A percentile compares a stretch with the other conserved stretches of the same genome.
Evolutionary conservation across 75 land plant species (phyloP).

Genomic region (Ceratopteris richardii): DNA sequence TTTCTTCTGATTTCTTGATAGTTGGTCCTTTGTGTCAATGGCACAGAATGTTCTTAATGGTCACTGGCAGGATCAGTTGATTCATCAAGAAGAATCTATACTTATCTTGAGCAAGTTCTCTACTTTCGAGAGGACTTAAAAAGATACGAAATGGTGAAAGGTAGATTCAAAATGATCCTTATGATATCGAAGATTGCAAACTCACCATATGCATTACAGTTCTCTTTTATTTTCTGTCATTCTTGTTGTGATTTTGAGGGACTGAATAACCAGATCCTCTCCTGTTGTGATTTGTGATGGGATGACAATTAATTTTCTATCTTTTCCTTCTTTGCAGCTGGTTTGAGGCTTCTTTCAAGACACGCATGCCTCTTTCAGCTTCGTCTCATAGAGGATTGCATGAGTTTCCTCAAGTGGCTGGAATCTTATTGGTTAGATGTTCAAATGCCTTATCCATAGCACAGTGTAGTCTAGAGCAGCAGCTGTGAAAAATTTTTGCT

Average conservation of each 20-base stretch:
- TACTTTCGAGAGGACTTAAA: slow-evolving; percentile 35
- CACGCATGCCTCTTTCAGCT: slow-evolving; percentile 39
- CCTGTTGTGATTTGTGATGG: too few relatives aligned
- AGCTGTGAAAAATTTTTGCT: too few relatives aligned
- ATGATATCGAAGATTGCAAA: background rate
- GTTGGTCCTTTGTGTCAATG: background rate
- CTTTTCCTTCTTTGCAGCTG: slow-evolving; percentile 16
- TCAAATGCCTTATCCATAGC: background rate
- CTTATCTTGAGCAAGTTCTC: slow-evolving; percentile 37
- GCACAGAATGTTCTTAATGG: background rate
- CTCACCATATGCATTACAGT: too few relatives aligned
- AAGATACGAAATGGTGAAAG: slow-evolving; percentile 40
- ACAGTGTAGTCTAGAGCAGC: background rate
- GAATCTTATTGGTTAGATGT: slow-evolving; percentile 34
- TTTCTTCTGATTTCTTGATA: background rate
- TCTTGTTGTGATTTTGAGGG: too few relatives aligned
- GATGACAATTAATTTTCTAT: background rate
- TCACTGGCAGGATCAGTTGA: slow-evolving; percentile 35
- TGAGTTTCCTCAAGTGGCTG: slow-evolving; percentile 27
- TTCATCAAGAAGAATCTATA: slow-evolving; percentile 25
- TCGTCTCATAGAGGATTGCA: slow-evolving; percentile 26
- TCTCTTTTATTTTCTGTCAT: too few relatives aligned
- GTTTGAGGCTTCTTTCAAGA: slow-evolving; percentile 32
- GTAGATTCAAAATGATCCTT: slow-evolving; percentile 4
- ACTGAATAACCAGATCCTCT: too few relatives aligned